These are phyloP conservation scores for Pisolithus tinctorius DNA, from an alignment of 768 basidiomycete genomes.

Conservation along the genomic window DNA sequence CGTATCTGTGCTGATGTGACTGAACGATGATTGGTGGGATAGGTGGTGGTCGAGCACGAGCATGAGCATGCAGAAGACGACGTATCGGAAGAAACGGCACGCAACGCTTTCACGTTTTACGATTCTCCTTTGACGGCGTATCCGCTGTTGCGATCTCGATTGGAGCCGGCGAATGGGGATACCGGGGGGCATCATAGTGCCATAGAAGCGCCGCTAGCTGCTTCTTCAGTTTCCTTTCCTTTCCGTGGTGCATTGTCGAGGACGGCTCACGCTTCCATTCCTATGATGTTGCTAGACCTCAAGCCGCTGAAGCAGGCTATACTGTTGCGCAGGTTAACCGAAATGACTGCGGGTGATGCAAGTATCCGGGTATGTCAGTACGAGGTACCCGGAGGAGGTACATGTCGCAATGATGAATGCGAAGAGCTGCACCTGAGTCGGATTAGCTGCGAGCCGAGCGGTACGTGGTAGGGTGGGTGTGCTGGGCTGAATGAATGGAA, in stretches of 20 bases:
- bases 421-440: constrained; percentile 56
- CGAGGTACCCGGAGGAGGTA: constrained; percentile 77
- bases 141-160: constrained; percentile 47
- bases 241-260: constrained; percentile 22
- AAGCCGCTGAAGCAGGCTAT: constrained; percentile 47
- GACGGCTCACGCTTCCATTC: constrained; percentile 31
- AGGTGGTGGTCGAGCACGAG: constrained; percentile 9
- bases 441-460: constrained; percentile 45
- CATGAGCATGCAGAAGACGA: constrained; percentile 22
- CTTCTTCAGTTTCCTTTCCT: constrained; percentile 23
- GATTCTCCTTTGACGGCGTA: constrained; percentile 52
- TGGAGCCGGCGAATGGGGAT: constrained; percentile 13
- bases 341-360: constrained; percentile 26
- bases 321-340: constrained; percentile 40
- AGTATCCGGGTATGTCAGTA: constrained; percentile 59
- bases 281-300: constrained; percentile 36
- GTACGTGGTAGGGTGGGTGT: constrained; percentile 36
- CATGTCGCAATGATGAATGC: constrained; percentile 65
- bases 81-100: constrained; percentile 28
- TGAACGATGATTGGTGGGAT: constrained; percentile 20
- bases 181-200: not conserved
- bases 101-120: constrained; percentile 44
- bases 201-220: constrained; percentile 11
- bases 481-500: constrained; percentile 8
- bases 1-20: constrained; percentile 28